A percentile compares a stretch with the other conserved stretches of the same genome.
phyloP scores from a whole-genome alignment of 1,284 basidiomycete species.

The Cutaneotrichosporon mucoides region DNA sequence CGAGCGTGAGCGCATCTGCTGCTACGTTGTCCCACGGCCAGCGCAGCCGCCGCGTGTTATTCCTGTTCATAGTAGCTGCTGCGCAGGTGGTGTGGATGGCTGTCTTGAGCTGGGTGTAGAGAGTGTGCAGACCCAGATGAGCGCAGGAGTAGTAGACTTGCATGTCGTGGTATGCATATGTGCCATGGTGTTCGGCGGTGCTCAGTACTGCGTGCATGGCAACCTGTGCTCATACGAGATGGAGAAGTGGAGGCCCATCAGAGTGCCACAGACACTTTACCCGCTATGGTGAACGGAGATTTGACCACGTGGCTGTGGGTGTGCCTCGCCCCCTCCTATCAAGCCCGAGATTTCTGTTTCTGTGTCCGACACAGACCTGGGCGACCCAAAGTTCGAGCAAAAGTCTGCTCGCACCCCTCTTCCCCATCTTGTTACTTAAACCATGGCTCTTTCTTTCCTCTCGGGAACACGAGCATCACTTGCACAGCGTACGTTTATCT shows the following conservation, averaged over 20 bases:
- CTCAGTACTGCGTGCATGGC: no score
- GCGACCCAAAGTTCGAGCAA: neutral
- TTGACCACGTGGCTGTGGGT: no score
- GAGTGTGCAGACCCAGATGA: neutral
- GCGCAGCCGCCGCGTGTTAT: slow-evolving; percentile 72
- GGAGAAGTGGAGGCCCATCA: no score
- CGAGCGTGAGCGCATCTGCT: slow-evolving; percentile 50
- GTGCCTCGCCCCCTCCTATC: no score
- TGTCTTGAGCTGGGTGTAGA: slow-evolving; percentile 60
- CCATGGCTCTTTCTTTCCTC: slow-evolving; percentile 3
- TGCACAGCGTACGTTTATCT: slow-evolving; percentile 1
- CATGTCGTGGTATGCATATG: neutral
- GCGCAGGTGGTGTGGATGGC: slow-evolving; percentile 80
- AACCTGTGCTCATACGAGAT: no score
- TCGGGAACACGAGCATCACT: neutral
- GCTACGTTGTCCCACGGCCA: slow-evolving; percentile 74
- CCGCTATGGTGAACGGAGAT: no score
- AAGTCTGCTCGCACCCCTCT: neutral
- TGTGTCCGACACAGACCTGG: no score
- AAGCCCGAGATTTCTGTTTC: no score
- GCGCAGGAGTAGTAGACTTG: slow-evolving; percentile 3
- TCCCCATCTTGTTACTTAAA: neutral
- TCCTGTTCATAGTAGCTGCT: slow-evolving; percentile 69
- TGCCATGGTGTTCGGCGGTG: no score
- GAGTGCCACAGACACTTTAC: no score